Evolutionary conservation across 768 basidiomycete species (phyloP).

Genomic region (Termitomyces sp.): DNA sequence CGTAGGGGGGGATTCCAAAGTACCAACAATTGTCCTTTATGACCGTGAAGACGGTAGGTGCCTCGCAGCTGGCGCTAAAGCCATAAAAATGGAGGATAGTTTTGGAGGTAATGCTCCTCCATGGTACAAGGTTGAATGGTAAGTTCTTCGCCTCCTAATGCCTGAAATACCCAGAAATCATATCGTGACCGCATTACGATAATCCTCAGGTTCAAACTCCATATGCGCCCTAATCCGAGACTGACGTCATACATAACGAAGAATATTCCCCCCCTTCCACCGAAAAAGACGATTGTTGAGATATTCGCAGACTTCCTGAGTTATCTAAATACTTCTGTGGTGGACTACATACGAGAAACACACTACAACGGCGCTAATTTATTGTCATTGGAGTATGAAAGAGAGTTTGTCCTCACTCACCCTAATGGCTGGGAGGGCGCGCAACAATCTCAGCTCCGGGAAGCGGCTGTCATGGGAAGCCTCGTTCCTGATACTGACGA

Average conservation of each 20-base stretch:
- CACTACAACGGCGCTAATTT: conserved; percentile 30
- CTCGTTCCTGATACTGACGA: conserved; percentile 31
- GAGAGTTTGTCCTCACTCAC: conserved; percentile 45
- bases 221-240: conserved; percentile 9
- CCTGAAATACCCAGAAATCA: neutral
- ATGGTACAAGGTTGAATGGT: conserved; percentile 47
- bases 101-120: conserved; percentile 33
- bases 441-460: conserved; percentile 44
- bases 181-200: neutral
- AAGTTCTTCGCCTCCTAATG: neutral
- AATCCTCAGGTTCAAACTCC: conserved; percentile 24
- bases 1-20: conserved; percentile 36
- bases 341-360: conserved; percentile 35
- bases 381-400: conserved; percentile 31
- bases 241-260: conserved; percentile 12
- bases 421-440: conserved; percentile 54
- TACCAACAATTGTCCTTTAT: conserved; percentile 41
- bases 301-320: conserved; percentile 43
- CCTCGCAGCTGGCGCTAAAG: conserved; percentile 40
- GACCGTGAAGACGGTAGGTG: conserved; percentile 26
- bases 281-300: conserved; percentile 31
- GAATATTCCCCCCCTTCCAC: conserved; percentile 34
- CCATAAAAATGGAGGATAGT: conserved; percentile 24
- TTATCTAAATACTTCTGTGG: conserved; percentile 35
- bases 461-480: conserved; percentile 39